Conservation (phyloP, 306 rosid genomes). For the Sphenostylis stenocarpa region DNA sequence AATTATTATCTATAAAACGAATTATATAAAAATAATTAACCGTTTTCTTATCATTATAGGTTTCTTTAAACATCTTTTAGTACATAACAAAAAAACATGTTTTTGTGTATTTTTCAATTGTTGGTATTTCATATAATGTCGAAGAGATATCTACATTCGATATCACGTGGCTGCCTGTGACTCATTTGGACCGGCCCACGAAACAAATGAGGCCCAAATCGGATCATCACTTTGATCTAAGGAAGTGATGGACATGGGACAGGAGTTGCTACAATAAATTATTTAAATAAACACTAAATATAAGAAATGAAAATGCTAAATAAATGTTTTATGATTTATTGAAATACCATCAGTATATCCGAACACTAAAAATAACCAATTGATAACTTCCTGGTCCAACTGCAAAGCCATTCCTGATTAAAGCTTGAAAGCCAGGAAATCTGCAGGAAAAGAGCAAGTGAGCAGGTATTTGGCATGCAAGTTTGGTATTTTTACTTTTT, state of each 20-base stretch:
- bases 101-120: background rate
- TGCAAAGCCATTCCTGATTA: background rate
- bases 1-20: no score
- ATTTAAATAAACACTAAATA: background rate
- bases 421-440: slow-evolving; percentile 28
- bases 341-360: background rate
- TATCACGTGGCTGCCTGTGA: no score
- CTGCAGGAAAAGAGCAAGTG: background rate
- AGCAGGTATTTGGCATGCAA: slow-evolving; percentile 33
- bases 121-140: background rate
- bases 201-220: background rate
- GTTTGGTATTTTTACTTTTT: slow-evolving; percentile 62
- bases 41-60: no score
- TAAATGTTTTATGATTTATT: background rate
- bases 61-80: no score
- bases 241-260: background rate
- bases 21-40: no score
- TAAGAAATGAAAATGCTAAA: background rate
- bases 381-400: background rate
- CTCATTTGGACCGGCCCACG: background rate
- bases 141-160: no score
- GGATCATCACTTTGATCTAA: background rate
- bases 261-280: background rate
- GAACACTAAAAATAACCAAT: background rate
- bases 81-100: background rate